Evolutionary conservation across 2,329 filamentous ascomycete genomes (phyloP), one percentile per base, ranked within the genome.

Genomic region (Cercospora canescens): DNA sequence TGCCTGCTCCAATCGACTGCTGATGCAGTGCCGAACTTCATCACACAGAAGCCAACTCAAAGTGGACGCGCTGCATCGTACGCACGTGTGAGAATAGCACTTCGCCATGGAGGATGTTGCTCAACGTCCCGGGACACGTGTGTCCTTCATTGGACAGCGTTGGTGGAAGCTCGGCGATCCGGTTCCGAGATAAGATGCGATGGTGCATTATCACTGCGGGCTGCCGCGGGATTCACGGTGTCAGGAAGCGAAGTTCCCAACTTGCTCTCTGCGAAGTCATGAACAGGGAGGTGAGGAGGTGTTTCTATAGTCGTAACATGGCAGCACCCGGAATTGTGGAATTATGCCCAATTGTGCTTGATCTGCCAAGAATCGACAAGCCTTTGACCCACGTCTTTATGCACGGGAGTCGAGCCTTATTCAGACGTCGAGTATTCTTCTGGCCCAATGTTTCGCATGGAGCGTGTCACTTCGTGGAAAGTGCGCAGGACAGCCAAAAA

Each of bases 91-190:
- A 26, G 6, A 21, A 28, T 7, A 12, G 45, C 21, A 7, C 1
- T 14, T 28, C 28, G 21, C 11, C 45, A 28, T 28, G 5, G 21
- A n/a, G 21, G 12, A 14, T 14, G 4, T 28, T 28, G 4, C 5
- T 50, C 9, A 2, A 39, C 34, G 26, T 8, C n/a, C 14, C 12
- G 58, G 18, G 14, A 35, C 58, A 61, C 58, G 58, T 61, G 58
- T 21, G 41, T 5, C n/a, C 16, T n/a, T 52, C 18, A 61, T 61
- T 61, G 58, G 58, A 34, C 58, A 61, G 58, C 45, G 24, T 30
- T 35, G 21, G 28, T 60, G 24, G 24, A 50, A 21, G n/a, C n/a
- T 18, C 12, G 11, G 21, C n/a, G 14, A 37, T 37, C 55, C 55
- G 55, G 55, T 37, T 34, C 18, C 55, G 34, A 26, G 45, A 52